Evolutionary conservation across 768 basidiomycete species (phyloP).

Genomic region (Chiua virens): DNA sequence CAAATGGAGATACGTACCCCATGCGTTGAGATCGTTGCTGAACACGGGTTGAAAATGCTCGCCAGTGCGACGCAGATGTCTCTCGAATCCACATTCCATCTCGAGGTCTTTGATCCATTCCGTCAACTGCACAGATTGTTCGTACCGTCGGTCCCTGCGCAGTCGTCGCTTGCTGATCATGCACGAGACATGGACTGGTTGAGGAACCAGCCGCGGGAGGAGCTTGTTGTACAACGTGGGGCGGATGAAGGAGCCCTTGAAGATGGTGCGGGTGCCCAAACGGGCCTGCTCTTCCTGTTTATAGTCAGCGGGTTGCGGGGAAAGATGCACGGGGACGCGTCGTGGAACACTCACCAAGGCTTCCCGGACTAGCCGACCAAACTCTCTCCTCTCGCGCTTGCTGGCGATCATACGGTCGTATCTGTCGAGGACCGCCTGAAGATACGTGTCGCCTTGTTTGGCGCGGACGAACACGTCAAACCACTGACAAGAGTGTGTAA

Average conservation of each 20-base stretch:
- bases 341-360: conserved; percentile 46
- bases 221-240: conserved; percentile 65
- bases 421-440: conserved; percentile 47
- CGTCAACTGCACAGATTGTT: conserved; percentile 30
- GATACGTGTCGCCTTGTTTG: conserved; percentile 48
- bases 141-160: conserved; percentile 47
- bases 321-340: background rate
- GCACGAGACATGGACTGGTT: conserved; percentile 67
- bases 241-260: conserved; percentile 72
- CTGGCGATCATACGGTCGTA: conserved; percentile 58
- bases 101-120: conserved; percentile 36
- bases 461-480: conserved; percentile 58
- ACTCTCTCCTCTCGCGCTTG: conserved; percentile 49
- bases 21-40: conserved; percentile 16
- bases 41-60: conserved; percentile 28
- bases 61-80: conserved; percentile 15
- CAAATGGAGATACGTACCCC: conserved; percentile 16
- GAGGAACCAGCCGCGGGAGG: conserved; percentile 77
- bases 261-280: conserved; percentile 58
- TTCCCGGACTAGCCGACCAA: conserved; percentile 45
- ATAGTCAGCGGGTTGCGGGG: background rate
- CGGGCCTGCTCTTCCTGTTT: conserved; percentile 55
- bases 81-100: conserved; percentile 42
- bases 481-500: conserved; percentile 37
- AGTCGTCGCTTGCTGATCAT: conserved; percentile 60